Conservation (phyloP, 2,329 filamentous ascomycete genomes). For the Aspergillus texensis region DNA sequence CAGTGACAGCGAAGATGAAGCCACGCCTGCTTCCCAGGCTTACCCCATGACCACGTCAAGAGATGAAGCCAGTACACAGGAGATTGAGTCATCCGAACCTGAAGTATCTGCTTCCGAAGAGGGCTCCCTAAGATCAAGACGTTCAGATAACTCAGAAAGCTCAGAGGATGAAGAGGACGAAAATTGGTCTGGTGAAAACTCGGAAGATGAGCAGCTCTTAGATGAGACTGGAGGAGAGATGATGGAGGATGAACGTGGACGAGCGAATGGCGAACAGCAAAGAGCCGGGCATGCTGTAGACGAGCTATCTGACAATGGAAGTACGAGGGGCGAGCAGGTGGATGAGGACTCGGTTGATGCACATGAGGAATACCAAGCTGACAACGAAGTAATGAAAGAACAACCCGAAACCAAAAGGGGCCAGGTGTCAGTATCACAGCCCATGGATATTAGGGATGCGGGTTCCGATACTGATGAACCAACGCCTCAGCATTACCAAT, state of each 20-base stretch:
- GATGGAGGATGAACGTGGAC: neutral
- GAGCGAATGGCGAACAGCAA: conserved; percentile 1
- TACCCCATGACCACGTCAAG: neutral
- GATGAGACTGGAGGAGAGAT: neutral
- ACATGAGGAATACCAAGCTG: neutral
- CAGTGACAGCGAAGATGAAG: conserved; percentile 46
- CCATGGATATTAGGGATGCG: neutral
- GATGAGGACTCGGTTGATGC: neutral
- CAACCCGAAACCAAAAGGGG: neutral
- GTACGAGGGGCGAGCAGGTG: neutral
- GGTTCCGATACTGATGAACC: neutral
- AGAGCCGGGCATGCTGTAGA: neutral
- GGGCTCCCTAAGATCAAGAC: neutral
- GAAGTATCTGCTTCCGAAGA: conserved; percentile 7
- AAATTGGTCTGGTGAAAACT: neutral
- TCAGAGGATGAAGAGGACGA: conserved; percentile 1
- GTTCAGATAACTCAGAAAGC: neutral
- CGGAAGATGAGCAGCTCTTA: neutral
- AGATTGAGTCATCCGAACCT: conserved; percentile 8
- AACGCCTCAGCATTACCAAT: neutral
- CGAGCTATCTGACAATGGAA: neutral
- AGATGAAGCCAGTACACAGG: neutral
- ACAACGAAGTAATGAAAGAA: neutral
- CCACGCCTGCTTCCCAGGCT: conserved; percentile 8
- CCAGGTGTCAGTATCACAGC: neutral